Conservation (phyloP, 202 grass and related monocot genomes). For the Zizania palustris region DNA sequence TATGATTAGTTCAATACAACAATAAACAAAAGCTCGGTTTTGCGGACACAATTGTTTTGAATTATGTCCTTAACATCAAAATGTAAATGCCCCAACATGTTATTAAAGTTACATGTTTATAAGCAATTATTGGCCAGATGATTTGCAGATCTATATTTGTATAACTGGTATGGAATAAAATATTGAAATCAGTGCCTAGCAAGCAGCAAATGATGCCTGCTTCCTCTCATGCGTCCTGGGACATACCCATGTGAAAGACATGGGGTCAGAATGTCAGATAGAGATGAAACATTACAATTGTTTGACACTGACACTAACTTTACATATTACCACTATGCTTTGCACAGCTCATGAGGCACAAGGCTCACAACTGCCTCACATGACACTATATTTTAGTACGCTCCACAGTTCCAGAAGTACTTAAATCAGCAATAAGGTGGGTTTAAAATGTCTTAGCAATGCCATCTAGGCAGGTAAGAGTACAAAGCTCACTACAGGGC, state of each 20-base stretch:
- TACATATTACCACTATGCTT: background rate
- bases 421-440: background rate
- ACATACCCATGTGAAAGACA: slow-evolving; percentile 24
- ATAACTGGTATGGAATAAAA: background rate
- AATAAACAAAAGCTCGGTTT: background rate
- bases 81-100: slow-evolving; percentile 5
- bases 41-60: background rate
- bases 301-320: background rate
- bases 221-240: background rate
- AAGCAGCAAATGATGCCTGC: background rate
- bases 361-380: background rate
- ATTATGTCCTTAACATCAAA: background rate
- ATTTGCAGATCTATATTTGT: background rate
- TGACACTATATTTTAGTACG: background rate
- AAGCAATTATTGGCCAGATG: background rate
- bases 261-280: background rate
- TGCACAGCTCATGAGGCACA: background rate
- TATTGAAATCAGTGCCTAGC: background rate
- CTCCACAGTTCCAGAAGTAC: background rate
- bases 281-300: background rate
- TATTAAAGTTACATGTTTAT: background rate
- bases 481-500: slow-evolving; percentile 1
- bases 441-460: slow-evolving; percentile 15
- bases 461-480: background rate
- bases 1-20: background rate